Base-by-base conservation (phyloP, 2,329 filamentous ascomycete species). In the Alternaria sp. region DNA sequence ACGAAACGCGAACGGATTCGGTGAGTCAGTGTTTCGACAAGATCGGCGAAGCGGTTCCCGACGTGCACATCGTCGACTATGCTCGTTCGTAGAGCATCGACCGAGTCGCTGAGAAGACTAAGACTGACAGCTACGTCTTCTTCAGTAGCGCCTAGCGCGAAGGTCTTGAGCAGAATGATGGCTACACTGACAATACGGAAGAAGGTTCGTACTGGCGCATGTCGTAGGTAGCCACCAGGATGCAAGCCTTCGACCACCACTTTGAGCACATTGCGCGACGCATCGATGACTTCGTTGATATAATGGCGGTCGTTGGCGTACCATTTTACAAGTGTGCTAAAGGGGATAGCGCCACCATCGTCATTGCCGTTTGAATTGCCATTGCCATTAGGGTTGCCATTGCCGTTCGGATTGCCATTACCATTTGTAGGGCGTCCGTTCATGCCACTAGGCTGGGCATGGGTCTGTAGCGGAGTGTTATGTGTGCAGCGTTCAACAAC, bases 401-500 rank as follows among this genome's bases (percentile, higher is more conserved):
- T 73, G 48, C 80, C 80, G 16, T 78, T 75, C 5, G 14, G 14
- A n/a, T 38, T 38, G 14, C 62, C 64, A 28, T 57, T 65, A 5
- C 63, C 66, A 9, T 76, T 71, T 3, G 65, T 52, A 24, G 51
- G 61, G 57, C 20, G 75, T 41, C 68, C 57, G 46, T 63, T 57
- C 36, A 49, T 28, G 18, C 70, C 69, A 46, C 74, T 70, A 8
- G 69, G 71, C 39, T 68, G 75, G 46, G 68, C 79, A 67, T 68
- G 75, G 46, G 70, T 71, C 49, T 76, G 77, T 36, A 73, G 74
- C 59, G 68, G 78, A 2, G 89, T 88, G 65, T 94, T 91, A 62
- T 86, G 93, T 7, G 93, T 94, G 79, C 92, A 97, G 61, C 94
- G 88, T 79, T 97, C 94, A 6, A 98, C 93, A 4, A 98, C 93